phyloP scores from a whole-genome alignment of 2,329 filamentous ascomycete genomes.

The Colletotrichum endophyticum region DNA sequence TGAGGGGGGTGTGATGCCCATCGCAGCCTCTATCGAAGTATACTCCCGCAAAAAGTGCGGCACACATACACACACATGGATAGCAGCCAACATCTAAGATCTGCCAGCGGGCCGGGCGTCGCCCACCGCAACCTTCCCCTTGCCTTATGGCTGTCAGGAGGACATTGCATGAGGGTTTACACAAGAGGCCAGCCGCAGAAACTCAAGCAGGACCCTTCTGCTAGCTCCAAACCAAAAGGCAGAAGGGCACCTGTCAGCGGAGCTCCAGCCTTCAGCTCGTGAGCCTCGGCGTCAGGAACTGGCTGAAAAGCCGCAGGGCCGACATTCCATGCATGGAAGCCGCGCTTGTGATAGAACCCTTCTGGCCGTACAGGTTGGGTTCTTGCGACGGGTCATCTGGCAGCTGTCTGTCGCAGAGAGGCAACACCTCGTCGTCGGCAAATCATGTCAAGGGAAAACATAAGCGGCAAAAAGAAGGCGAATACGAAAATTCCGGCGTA shows the following conservation, averaged over 20 bases:
- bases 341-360: background rate
- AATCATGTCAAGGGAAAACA: background rate
- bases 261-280: background rate
- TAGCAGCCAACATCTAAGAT: background rate
- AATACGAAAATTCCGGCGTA: background rate
- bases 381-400: background rate
- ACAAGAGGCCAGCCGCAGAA: background rate
- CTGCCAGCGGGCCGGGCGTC: background rate
- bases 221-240: background rate
- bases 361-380: background rate
- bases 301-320: background rate
- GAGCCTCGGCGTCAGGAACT: constrained; percentile 3
- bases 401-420: background rate
- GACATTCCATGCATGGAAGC: constrained; percentile 1
- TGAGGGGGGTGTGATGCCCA: background rate
- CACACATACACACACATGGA: background rate
- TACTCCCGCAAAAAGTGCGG: background rate
- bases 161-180: background rate
- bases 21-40: background rate
- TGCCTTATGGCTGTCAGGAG: constrained; percentile 10
- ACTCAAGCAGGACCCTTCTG: background rate
- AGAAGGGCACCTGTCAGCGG: background rate
- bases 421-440: background rate
- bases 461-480: background rate
- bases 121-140: background rate